phyloP scores from a whole-genome alignment of 768 basidiomycete species.

The Russula earlei region DNA sequence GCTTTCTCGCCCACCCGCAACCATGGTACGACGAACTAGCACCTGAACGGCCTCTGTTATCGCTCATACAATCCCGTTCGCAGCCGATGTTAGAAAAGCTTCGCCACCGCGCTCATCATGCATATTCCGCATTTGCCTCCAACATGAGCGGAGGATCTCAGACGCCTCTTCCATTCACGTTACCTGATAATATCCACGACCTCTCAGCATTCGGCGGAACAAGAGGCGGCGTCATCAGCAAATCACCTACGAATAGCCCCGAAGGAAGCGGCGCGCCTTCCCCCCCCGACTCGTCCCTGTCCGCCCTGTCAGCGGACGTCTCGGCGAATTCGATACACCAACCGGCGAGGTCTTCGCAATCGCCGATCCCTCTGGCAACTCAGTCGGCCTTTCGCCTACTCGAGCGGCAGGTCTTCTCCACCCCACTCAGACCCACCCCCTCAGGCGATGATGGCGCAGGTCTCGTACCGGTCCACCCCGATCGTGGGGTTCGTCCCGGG shows the following conservation, averaged over 20 bases:
- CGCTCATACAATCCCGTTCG: neutral
- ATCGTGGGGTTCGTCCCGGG: neutral
- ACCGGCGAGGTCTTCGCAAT: slow-evolving; percentile 1
- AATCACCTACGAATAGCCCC: slow-evolving; percentile 11
- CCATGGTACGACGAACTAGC: neutral
- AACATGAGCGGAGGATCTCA: neutral
- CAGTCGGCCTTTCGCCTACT: neutral
- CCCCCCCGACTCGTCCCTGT: slow-evolving; percentile 5
- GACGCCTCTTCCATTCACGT: neutral
- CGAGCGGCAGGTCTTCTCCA: slow-evolving; percentile 1
- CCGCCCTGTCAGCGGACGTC: neutral
- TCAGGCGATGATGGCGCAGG: neutral
- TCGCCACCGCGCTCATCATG: slow-evolving; percentile 27
- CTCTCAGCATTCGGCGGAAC: slow-evolving; percentile 16
- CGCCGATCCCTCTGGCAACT: neutral
- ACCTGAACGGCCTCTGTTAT: neutral
- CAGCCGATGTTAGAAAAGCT: slow-evolving; percentile 33
- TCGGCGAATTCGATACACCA: neutral
- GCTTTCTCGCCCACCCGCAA: slow-evolving; percentile 28
- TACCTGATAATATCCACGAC: slow-evolving; percentile 9
- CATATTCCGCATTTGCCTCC: slow-evolving; percentile 24
- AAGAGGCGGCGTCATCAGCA: slow-evolving; percentile 11
- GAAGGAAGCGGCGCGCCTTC: slow-evolving; percentile 3
- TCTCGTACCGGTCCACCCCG: neutral
- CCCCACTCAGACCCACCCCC: neutral